phyloP scores from a whole-genome alignment of 371 early-diverging fungal species.

The Syncephalastrum racemosum region DNA sequence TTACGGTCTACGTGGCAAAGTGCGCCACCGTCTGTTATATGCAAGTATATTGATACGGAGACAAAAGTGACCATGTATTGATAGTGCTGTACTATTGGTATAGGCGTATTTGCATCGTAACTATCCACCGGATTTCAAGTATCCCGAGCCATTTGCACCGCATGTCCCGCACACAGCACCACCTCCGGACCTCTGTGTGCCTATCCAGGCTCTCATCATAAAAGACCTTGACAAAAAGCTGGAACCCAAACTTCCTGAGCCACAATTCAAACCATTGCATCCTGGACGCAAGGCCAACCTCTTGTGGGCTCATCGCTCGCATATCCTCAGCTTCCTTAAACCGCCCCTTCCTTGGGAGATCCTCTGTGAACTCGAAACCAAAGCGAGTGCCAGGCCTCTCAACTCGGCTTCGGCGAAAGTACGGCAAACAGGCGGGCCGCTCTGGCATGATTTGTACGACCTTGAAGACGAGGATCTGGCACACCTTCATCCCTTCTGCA shows the following conservation, averaged over 20 bases:
- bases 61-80: neutral
- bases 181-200: conserved; percentile 36
- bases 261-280: conserved; percentile 45
- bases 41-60: conserved; percentile 23
- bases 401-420: conserved; percentile 13
- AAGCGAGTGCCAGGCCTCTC: conserved; percentile 21
- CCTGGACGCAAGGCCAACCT: conserved; percentile 42
- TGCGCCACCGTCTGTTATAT: conserved; percentile 28
- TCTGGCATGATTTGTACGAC: conserved; percentile 31
- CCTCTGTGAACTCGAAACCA: conserved; percentile 36
- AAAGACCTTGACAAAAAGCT: conserved; percentile 20
- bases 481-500: conserved; percentile 22
- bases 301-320: conserved; percentile 40
- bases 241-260: conserved; percentile 35
- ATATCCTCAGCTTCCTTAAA: conserved; percentile 22
- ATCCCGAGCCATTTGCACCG: conserved; percentile 35
- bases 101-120: conserved; percentile 33
- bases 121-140: conserved; percentile 13
- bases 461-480: conserved; percentile 8
- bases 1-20: conserved; percentile 42
- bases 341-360: conserved; percentile 43
- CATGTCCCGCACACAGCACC: conserved; percentile 47
- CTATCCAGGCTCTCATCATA: conserved; percentile 20
- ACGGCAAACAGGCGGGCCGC: conserved; percentile 26
- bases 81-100: neutral